A percentile compares a stretch with the other conserved stretches of the same genome.
These are phyloP conservation scores for Stagonosporopsis cucurbitacearum DNA, from an alignment of 2,329 filamentous ascomycete species.

Conservation along the genomic window DNA sequence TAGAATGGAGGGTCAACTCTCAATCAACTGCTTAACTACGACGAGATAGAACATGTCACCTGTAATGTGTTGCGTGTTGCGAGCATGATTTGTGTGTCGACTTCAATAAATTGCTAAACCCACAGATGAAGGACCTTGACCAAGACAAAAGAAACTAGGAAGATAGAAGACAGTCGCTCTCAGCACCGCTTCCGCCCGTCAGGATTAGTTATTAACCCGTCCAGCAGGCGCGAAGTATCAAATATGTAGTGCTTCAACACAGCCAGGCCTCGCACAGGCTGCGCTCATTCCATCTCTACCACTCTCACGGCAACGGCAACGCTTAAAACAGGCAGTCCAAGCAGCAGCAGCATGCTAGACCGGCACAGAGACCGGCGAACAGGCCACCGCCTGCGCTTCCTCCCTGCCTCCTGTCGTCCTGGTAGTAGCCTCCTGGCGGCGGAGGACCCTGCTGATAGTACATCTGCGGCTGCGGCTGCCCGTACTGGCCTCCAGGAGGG, in stretches of 20 bases:
- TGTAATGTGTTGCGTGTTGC: neutral
- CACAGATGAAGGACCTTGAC: slow-evolving; percentile 3
- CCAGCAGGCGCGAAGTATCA: slow-evolving; percentile 19
- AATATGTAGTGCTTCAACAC: slow-evolving; percentile 2
- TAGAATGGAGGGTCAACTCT: neutral
- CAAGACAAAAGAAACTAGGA: neutral
- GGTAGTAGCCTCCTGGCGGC: slow-evolving; percentile 49
- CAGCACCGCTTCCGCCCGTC: slow-evolving; percentile 6
- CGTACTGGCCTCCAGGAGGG: slow-evolving; percentile 32
- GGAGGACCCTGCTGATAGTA: slow-evolving; percentile 40
- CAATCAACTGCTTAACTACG: neutral
- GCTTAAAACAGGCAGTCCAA: slow-evolving; percentile 58
- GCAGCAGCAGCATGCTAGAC: slow-evolving; percentile 60
- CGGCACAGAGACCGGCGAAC: slow-evolving; percentile 53
- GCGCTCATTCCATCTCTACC: neutral
- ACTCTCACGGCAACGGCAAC: neutral
- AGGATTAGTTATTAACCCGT: slow-evolving; percentile 20
- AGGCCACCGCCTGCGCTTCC: slow-evolving; percentile 48
- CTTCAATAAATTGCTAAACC: neutral
- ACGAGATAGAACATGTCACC: neutral
- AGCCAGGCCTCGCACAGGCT: neutral
- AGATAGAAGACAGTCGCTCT: neutral
- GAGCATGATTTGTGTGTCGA: neutral
- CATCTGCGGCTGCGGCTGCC: slow-evolving; percentile 45
- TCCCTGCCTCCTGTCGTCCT: slow-evolving; percentile 40